phyloP scores from a whole-genome alignment of 305 asterid genomes.

The Petunia hybrid region DNA sequence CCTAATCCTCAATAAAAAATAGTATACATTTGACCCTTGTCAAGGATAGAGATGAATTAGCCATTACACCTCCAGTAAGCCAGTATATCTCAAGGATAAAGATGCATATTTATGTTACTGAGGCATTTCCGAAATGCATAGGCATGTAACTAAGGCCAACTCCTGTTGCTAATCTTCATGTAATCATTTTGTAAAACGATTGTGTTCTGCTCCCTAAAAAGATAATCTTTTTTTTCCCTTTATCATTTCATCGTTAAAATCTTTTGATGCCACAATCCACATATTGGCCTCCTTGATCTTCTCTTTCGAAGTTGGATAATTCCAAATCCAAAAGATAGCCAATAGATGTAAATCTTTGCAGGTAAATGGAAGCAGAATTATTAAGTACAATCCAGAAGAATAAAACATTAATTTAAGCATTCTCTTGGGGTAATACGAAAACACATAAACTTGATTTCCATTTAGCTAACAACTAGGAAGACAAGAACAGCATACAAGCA shows the following conservation, averaged over 20 bases:
- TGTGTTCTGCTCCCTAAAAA: too few relatives aligned
- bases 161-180: slow-evolving; percentile 11
- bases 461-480: background rate
- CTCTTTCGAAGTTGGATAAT: background rate
- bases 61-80: slow-evolving; percentile 89
- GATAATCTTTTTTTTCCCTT: too few relatives aligned
- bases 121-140: too few relatives aligned
- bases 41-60: slow-evolving; percentile 75
- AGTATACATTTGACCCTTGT: slow-evolving; percentile 56
- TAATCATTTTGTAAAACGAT: background rate
- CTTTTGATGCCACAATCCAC: background rate
- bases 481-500: background rate
- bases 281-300: background rate
- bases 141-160: background rate
- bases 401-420: too few relatives aligned
- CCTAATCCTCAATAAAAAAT: slow-evolving; percentile 76
- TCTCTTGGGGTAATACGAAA: too few relatives aligned
- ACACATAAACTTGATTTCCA: background rate
- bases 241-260: background rate
- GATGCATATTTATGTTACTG: too few relatives aligned
- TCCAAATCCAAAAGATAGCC: background rate
- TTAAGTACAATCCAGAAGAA: background rate
- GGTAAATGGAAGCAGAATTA: background rate
- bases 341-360: background rate
- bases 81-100: slow-evolving; percentile 50